These are phyloP conservation scores for Colletotrichum sansevieriae DNA, from an alignment of 2,329 filamentous ascomycete species.

Conservation along the genomic window DNA sequence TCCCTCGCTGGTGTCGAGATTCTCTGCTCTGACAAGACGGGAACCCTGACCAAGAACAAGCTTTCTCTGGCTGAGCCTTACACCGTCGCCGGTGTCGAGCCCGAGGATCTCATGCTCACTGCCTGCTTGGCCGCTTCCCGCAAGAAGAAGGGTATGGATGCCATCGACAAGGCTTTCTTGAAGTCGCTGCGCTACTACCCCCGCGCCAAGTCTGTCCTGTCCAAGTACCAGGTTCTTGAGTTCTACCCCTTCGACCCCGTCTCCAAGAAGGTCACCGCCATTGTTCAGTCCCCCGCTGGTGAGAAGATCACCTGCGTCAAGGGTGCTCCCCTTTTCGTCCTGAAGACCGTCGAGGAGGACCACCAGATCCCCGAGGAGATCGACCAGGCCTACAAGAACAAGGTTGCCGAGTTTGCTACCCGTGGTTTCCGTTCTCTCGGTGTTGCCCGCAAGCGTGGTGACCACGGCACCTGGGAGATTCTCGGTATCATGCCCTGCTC, in stretches of 20 bases:
- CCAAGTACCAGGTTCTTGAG: constrained; percentile 86
- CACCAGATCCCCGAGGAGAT: constrained; percentile 82
- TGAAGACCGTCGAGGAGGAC: constrained; percentile 89
- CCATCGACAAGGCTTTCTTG: constrained; percentile 95
- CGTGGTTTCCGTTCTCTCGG: constrained; percentile 95
- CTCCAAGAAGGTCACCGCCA: constrained; percentile 89
- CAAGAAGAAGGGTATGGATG: constrained; percentile 96
- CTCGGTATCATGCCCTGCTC: constrained; percentile 96
- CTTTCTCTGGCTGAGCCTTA: constrained; percentile 88
- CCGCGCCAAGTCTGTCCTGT: constrained; percentile 81
- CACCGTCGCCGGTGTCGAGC: constrained; percentile 83
- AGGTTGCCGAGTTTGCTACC: constrained; percentile 84
- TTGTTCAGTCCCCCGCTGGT: constrained; percentile 86
- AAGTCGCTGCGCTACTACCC: constrained; percentile 88
- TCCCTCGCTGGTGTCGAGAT: constrained; percentile 93
- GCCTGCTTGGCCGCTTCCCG: constrained; percentile 90
- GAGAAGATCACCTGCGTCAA: constrained; percentile 91
- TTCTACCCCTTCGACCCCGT: constrained; percentile 93
- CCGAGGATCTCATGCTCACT: constrained; percentile 92
- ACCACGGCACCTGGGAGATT: constrained; percentile 85
- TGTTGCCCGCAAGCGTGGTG: constrained; percentile 88
- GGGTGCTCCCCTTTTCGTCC: constrained; percentile 88
- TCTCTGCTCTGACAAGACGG: constrained; percentile 94
- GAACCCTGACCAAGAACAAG: constrained; percentile 95
- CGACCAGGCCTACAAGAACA: constrained; percentile 89